Percentiles rank a stretch among this genome's conserved stretches.
These are phyloP conservation scores for Plectosphaerella plurivora DNA, from an alignment of 2,329 filamentous ascomycete species.

Conservation along the genomic window DNA sequence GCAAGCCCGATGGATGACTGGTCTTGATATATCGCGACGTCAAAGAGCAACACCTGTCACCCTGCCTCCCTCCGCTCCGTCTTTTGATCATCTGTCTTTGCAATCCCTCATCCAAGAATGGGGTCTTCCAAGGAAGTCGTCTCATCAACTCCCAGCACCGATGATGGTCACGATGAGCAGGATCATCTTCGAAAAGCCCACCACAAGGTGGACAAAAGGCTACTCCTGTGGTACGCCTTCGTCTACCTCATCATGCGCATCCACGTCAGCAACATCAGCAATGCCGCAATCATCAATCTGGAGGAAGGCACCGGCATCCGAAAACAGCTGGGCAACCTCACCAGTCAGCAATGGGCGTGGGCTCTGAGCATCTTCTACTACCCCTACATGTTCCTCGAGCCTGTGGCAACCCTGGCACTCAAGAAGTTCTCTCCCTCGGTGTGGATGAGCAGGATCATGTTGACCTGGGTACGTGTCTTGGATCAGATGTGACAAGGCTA, in stretches of 20 bases:
- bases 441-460: slow-evolving; percentile 20
- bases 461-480: slow-evolving; percentile 12
- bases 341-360: slow-evolving; percentile 19
- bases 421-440: slow-evolving; percentile 15
- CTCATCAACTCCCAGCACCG: not conserved
- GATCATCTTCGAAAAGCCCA: slow-evolving; percentile 8
- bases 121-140: not conserved
- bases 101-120: not conserved
- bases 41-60: too few species aligned
- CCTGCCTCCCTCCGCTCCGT: not conserved
- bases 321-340: slow-evolving; percentile 16
- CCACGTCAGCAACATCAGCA: slow-evolving; percentile 19
- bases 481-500: not conserved
- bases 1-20: too few species aligned
- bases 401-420: slow-evolving; percentile 15
- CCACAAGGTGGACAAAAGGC: slow-evolving; percentile 16
- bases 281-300: slow-evolving; percentile 20
- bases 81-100: not conserved
- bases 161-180: not conserved
- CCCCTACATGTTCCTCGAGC: slow-evolving; percentile 20
- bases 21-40: too few species aligned
- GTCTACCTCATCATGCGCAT: slow-evolving; percentile 19
- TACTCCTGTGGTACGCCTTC: slow-evolving; percentile 17
- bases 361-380: slow-evolving; percentile 18
- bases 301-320: slow-evolving; percentile 19